phyloP scores from a whole-genome alignment of 1,284 basidiomycete species.

The Fomitopsis schrenkii region DNA sequence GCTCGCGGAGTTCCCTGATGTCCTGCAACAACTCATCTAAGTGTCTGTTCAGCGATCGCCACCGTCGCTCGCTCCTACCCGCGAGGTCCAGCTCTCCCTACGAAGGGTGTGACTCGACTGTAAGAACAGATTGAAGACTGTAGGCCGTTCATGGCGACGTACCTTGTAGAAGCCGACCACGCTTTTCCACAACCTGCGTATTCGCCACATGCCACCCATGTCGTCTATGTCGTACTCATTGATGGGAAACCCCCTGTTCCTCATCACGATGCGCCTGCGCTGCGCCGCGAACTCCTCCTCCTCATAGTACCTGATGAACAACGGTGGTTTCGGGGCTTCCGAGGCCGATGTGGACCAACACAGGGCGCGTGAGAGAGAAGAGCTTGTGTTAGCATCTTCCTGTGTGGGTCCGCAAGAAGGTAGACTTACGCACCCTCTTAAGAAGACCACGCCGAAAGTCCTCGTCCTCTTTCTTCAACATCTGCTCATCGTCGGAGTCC shows the following conservation, averaged over 20 bases:
- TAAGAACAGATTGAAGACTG: too few relatives aligned
- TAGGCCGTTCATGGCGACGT: background rate
- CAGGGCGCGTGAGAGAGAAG: too few relatives aligned
- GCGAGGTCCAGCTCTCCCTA: slow-evolving; percentile 12
- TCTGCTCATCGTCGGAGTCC: background rate
- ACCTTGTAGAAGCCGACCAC: background rate
- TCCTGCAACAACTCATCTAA: background rate
- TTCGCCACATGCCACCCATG: background rate
- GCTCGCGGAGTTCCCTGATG: background rate
- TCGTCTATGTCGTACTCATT: background rate
- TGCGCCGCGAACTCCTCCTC: background rate
- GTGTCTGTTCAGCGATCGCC: background rate
- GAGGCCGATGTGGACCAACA: too few relatives aligned
- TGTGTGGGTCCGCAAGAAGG: too few relatives aligned
- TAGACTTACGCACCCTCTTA: background rate
- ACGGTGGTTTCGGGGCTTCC: background rate
- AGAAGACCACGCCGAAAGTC: background rate
- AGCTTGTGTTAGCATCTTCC: too few relatives aligned
- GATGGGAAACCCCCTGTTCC: background rate
- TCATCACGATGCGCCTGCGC: background rate
- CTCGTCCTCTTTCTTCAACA: background rate
- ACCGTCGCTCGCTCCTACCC: slow-evolving; percentile 8
- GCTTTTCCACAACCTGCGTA: background rate
- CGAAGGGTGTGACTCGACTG: background rate
- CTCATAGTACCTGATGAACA: background rate